These are phyloP conservation scores for Xanthoparmelia taractica DNA, from an alignment of 495 filamentous ascomycete species.

Conservation along the genomic window DNA sequence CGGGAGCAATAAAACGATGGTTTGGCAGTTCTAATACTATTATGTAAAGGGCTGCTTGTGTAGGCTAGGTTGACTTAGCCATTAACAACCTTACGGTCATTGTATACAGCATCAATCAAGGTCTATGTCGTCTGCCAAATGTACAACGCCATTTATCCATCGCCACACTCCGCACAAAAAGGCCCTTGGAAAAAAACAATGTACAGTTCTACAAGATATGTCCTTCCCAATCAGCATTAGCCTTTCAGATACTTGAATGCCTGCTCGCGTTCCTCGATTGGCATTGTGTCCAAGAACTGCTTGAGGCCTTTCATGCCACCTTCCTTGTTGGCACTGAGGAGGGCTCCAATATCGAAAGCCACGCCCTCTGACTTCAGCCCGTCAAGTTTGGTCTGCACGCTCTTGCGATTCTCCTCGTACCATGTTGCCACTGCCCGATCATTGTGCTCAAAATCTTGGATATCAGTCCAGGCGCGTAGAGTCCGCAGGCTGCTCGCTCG, in stretches of 20 bases:
- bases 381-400: conserved; percentile 71
- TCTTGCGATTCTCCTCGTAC: conserved; percentile 94
- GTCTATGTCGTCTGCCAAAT: background rate
- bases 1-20: too few species aligned
- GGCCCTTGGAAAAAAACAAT: background rate
- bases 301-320: conserved; percentile 81
- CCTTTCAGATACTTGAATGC: conserved; percentile 61
- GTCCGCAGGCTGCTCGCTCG: conserved; percentile 58
- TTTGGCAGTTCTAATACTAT: too few species aligned
- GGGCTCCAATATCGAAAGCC: conserved; percentile 65
- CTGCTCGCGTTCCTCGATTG: conserved; percentile 79
- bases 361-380: conserved; percentile 67
- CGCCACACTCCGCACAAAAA: background rate
- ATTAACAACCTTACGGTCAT: background rate
- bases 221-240: conserved; percentile 1
- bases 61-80: background rate
- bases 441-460: conserved; percentile 62
- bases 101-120: background rate
- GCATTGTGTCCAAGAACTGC: conserved; percentile 75
- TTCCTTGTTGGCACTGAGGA: conserved; percentile 67
- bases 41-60: background rate
- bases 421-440: conserved; percentile 83
- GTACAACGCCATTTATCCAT: background rate
- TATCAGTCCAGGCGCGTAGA: conserved; percentile 68
- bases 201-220: background rate